Conservation (phyloP, 768 basidiomycete species). For the Amanita muscaria region DNA sequence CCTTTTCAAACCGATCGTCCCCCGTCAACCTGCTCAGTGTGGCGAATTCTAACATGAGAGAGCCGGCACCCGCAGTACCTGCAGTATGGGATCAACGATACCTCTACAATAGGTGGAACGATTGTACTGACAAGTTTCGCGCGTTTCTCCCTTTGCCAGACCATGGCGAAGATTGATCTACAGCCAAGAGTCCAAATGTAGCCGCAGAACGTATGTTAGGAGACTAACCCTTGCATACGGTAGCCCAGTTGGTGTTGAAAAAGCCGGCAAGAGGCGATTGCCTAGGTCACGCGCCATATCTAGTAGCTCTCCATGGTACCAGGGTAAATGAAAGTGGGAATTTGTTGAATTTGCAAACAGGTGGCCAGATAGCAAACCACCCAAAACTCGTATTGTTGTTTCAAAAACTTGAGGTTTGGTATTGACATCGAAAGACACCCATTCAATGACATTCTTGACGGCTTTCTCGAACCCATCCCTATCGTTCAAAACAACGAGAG, state of each 20-base stretch:
- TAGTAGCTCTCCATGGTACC: conserved; percentile 80
- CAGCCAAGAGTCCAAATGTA: conserved; percentile 6
- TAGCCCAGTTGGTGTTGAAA: conserved; percentile 83
- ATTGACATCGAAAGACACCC: conserved; percentile 88
- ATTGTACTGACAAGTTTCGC: conserved; percentile 74
- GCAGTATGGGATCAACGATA: conserved; percentile 6
- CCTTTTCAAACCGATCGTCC: conserved; percentile 84
- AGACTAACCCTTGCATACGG: conserved; percentile 79
- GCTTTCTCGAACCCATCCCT: conserved; percentile 74
- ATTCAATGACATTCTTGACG: conserved; percentile 69
- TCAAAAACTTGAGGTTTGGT: conserved; percentile 98
- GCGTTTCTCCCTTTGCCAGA: conserved; percentile 61
- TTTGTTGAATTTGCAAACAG: conserved; percentile 62
- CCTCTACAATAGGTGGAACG: neutral
- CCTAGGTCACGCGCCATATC: conserved; percentile 83
- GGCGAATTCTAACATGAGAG: conserved; percentile 90
- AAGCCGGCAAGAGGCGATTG: conserved; percentile 79
- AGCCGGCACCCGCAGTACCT: conserved; percentile 92
- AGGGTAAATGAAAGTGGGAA: conserved; percentile 67
- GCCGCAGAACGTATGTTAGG: conserved; percentile 3
- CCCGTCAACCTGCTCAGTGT: conserved; percentile 86
- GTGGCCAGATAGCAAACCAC: conserved; percentile 82
- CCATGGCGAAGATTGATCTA: conserved; percentile 84
- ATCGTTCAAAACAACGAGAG: conserved; percentile 83
- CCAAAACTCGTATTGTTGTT: conserved; percentile 89